These are phyloP conservation scores for Endocarpon pusillum DNA, from an alignment of 495 filamentous ascomycete species.

Conservation along the genomic window DNA sequence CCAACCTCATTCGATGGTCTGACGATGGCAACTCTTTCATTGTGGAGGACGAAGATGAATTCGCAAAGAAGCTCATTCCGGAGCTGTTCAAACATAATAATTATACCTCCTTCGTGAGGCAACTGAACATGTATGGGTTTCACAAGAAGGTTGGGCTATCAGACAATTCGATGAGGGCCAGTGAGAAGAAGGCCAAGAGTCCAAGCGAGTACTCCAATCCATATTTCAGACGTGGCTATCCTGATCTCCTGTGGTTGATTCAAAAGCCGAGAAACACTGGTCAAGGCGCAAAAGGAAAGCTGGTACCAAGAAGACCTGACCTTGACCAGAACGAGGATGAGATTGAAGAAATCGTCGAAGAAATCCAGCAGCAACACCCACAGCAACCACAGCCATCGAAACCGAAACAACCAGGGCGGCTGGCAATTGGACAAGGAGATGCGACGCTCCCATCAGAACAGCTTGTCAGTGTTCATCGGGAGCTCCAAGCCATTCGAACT, in stretches of 20 bases:
- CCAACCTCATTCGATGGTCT: constrained; percentile 92
- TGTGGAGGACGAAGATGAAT: constrained; percentile 94
- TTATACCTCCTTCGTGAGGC: constrained; percentile 95
- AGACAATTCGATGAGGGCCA: constrained; percentile 93
- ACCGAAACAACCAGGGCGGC: constrained; percentile 19
- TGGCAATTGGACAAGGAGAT: constrained; percentile 24
- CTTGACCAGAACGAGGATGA: constrained; percentile 53
- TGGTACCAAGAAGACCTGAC: constrained; percentile 53
- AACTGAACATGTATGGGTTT: constrained; percentile 99
- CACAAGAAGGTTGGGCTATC: constrained; percentile 96
- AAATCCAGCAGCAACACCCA: too few relatives aligned
- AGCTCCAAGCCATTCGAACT: constrained; percentile 63
- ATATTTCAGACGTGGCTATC: constrained; percentile 84
- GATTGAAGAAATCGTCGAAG: constrained; percentile 34
- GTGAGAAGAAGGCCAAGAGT: constrained; percentile 89
- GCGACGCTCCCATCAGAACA: constrained; percentile 54
- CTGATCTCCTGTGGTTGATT: constrained; percentile 91
- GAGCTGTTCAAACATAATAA: constrained; percentile 99
- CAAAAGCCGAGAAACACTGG: constrained; percentile 75
- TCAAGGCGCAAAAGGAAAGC: constrained; percentile 24
- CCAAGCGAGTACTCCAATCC: constrained; percentile 96
- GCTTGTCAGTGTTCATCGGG: constrained; percentile 54
- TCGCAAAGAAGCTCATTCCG: constrained; percentile 90
- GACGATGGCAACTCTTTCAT: constrained; percentile 92
- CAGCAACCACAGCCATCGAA: too few relatives aligned